Evolutionary conservation across 129 eudicot genomes (phyloP).

Genomic region (Solidago caesia): DNA sequence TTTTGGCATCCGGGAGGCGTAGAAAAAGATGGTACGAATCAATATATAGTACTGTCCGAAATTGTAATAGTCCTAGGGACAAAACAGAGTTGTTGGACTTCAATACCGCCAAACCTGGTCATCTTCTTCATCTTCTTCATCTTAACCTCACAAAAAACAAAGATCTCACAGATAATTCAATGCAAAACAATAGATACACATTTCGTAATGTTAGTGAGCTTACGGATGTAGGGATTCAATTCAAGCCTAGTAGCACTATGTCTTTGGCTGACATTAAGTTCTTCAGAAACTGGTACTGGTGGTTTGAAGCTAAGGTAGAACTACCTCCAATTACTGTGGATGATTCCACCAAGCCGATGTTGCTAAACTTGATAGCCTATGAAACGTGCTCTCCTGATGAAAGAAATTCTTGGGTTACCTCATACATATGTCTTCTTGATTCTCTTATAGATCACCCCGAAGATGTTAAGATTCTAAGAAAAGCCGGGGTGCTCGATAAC

Average conservation of each 20-base stretch:
- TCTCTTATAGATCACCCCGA: constrained; percentile 26
- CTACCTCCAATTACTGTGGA: constrained; percentile 36
- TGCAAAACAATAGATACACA: not conserved
- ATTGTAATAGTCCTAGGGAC: not conserved
- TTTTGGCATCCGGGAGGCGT: not conserved
- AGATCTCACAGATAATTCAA: not conserved
- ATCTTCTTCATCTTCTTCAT: not conserved
- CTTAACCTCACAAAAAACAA: not conserved
- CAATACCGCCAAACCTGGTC: not conserved
- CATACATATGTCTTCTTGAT: constrained; percentile 39
- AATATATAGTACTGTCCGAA: not conserved
- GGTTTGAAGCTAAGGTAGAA: not conserved
- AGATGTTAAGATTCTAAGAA: constrained; percentile 33
- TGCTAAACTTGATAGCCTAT: constrained; percentile 45
- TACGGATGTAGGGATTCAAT: not conserved
- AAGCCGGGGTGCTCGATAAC: not conserved
- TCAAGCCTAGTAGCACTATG: not conserved
- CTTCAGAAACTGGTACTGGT: not conserved
- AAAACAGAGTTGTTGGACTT: not conserved
- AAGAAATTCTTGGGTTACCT: constrained; percentile 20
- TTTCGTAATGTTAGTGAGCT: not conserved
- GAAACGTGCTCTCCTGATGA: constrained; percentile 26
- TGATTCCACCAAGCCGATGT: constrained; percentile 28
- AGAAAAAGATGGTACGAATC: no score
- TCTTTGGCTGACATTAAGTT: not conserved